Conservation (phyloP, 805 yeast genomes). For the Kluyveromyces dobzhanskii region DNA sequence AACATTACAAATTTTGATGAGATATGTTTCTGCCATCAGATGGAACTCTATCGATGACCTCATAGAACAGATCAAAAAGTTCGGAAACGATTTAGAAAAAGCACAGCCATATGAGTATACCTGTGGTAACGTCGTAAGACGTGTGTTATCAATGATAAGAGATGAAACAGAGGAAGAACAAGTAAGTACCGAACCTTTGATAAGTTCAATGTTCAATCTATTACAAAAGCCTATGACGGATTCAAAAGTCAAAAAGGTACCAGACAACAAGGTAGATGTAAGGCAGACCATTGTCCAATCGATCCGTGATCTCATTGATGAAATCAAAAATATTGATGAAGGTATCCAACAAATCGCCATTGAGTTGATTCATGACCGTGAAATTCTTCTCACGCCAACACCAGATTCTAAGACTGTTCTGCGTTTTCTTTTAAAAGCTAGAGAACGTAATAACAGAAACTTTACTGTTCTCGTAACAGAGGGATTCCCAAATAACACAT, state of each 20-base stretch:
- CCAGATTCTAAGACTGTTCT: conserved; percentile 86
- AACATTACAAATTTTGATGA: conserved; percentile 76
- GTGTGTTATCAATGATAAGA: conserved; percentile 78
- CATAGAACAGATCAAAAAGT: conserved; percentile 58
- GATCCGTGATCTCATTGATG: conserved; percentile 86
- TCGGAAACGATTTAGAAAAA: conserved; percentile 60
- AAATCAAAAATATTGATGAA: conserved; percentile 80
- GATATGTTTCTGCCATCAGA: conserved; percentile 81
- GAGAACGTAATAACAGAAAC: conserved; percentile 64
- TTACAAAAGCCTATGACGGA: conserved; percentile 41
- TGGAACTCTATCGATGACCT: conserved; percentile 77
- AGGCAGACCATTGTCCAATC: conserved; percentile 86
- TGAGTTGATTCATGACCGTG: conserved; percentile 91
- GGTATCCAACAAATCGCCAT: conserved; percentile 85
- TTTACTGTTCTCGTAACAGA: conserved; percentile 91
- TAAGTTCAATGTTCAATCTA: conserved; percentile 80
- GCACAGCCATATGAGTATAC: conserved; percentile 89
- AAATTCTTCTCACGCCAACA: conserved; percentile 78
- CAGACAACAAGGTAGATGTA: conserved; percentile 43
- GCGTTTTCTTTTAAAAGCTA: conserved; percentile 77
- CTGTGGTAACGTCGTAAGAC: conserved; percentile 83
- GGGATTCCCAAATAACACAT: conserved; percentile 82
- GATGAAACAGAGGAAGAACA: conserved; percentile 65
- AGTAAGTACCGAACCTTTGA: conserved; percentile 41
- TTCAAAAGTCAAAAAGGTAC: conserved; percentile 16